These are phyloP conservation scores for Colletotrichum liaoningense DNA, from an alignment of 2,329 filamentous ascomycete species.

Conservation along the genomic window DNA sequence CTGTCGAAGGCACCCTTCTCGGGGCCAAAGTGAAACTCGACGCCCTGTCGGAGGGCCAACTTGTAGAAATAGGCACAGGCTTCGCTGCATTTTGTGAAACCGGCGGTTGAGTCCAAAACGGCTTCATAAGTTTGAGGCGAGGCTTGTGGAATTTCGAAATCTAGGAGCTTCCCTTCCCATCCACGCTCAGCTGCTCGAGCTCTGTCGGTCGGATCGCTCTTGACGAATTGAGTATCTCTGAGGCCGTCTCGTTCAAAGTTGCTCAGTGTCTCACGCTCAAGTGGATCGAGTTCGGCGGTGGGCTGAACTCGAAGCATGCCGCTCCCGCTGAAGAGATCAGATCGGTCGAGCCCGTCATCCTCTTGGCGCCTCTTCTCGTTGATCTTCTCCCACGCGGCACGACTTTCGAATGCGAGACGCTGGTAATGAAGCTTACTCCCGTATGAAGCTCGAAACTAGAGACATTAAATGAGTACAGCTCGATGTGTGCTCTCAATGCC, in stretches of 20 bases:
- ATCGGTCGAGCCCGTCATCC: conserved; percentile 5
- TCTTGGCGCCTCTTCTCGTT: conserved; percentile 18
- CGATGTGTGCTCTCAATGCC: background rate
- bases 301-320: conserved; percentile 44
- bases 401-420: conserved; percentile 40
- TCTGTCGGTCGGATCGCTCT: conserved; percentile 35
- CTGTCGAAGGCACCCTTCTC: conserved; percentile 40
- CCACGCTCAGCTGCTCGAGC: conserved; percentile 36
- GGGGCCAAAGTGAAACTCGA: conserved; percentile 42
- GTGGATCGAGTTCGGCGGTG: conserved; percentile 30
- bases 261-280: conserved; percentile 40
- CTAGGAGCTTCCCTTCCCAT: conserved; percentile 40
- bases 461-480: background rate
- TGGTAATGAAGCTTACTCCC: conserved; percentile 41
- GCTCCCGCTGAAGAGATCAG: conserved; percentile 36
- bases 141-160: conserved; percentile 39
- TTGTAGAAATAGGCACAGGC: conserved; percentile 38
- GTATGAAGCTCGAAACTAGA: conserved; percentile 41
- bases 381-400: conserved; percentile 39
- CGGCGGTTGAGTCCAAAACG: conserved; percentile 40
- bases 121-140: conserved; percentile 37
- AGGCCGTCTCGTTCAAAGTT: conserved; percentile 41
- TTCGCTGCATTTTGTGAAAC: conserved; percentile 39
- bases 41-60: conserved; percentile 39
- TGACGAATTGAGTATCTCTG: conserved; percentile 40